Percentiles rank a stretch among this genome's conserved stretches.
These are phyloP conservation scores for Bathelium albidoporum DNA, from an alignment of 495 filamentous ascomycete genomes.

Conservation along the genomic window DNA sequence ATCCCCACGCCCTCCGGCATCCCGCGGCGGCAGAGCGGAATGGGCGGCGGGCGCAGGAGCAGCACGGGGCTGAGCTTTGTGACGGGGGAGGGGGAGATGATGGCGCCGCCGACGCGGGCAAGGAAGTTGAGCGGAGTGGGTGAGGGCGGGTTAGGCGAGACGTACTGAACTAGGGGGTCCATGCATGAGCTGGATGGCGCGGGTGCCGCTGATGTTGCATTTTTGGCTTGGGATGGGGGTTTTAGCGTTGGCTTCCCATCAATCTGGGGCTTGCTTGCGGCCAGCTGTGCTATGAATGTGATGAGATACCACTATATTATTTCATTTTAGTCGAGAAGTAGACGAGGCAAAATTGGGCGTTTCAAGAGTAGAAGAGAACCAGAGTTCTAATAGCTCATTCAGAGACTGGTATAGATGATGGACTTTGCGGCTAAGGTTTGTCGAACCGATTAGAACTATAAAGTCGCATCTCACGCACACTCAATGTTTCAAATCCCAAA, in stretches of 20 bases:
- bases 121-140: slow-evolving; percentile 45
- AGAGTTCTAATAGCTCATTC: no score
- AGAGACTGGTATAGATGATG: no score
- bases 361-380: no score
- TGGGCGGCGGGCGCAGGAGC: slow-evolving; percentile 16
- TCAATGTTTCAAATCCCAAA: no score
- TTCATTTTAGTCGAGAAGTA: neutral
- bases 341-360: neutral
- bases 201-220: neutral
- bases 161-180: slow-evolving; percentile 35
- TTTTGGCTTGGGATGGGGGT: neutral
- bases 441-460: no score
- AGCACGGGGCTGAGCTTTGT: slow-evolving; percentile 27
- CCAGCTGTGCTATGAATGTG: neutral
- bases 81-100: slow-evolving; percentile 36
- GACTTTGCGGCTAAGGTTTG: no score
- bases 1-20: slow-evolving; percentile 23
- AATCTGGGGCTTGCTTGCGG: neutral
- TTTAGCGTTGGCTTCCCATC: neutral
- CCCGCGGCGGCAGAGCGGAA: slow-evolving; percentile 27
- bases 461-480: no score
- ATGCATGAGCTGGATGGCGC: neutral
- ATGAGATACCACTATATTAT: slow-evolving; percentile 1
- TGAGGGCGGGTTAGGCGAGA: slow-evolving; percentile 41
- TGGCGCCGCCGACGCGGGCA: slow-evolving; percentile 42